Evolutionary conservation across 1,284 basidiomycete genomes (phyloP).

Genomic region (Mycena citricolor): DNA sequence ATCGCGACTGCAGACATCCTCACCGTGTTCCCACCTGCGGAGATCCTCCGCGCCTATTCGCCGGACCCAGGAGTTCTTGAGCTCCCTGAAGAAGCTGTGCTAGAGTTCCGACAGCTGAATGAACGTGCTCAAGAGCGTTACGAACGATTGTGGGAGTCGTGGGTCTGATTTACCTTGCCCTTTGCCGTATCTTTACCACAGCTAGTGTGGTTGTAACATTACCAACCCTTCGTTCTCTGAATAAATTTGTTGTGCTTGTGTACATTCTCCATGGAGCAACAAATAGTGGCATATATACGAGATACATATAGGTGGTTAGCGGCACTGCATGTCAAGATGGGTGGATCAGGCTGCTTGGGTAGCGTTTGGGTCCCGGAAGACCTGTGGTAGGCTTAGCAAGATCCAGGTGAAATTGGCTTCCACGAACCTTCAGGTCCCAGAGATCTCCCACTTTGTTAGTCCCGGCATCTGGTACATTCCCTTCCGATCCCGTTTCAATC

Average conservation of each 20-base stretch:
- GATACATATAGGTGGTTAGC: no score
- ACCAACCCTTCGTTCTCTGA: no score
- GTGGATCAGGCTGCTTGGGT: slow-evolving; percentile 34
- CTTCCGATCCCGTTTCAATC: slow-evolving; percentile 50
- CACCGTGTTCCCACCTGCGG: slow-evolving; percentile 48
- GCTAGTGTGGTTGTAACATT: no score
- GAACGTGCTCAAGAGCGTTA: slow-evolving; percentile 32
- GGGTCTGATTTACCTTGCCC: slow-evolving; percentile 26
- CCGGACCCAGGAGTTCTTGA: slow-evolving; percentile 57
- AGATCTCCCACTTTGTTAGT: slow-evolving; percentile 68
- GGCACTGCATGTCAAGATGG: no score
- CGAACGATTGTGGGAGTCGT: slow-evolving; percentile 29
- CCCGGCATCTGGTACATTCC: no score
- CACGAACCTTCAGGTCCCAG: slow-evolving; percentile 71
- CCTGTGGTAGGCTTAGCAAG: slow-evolving; percentile 37
- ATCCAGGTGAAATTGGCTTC: neutral
- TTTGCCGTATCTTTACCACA: neutral
- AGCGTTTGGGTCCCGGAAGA: slow-evolving; percentile 72
- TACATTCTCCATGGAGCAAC: no score
- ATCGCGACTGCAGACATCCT: slow-evolving; percentile 57
- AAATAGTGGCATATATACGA: no score
- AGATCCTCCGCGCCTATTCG: slow-evolving; percentile 30
- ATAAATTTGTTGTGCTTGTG: no score
- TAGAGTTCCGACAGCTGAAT: slow-evolving; percentile 52
- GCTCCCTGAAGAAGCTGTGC: slow-evolving; percentile 53